Conservation (phyloP, 2,329 filamentous ascomycete species). For the Pseudopithomyces maydicus region DNA sequence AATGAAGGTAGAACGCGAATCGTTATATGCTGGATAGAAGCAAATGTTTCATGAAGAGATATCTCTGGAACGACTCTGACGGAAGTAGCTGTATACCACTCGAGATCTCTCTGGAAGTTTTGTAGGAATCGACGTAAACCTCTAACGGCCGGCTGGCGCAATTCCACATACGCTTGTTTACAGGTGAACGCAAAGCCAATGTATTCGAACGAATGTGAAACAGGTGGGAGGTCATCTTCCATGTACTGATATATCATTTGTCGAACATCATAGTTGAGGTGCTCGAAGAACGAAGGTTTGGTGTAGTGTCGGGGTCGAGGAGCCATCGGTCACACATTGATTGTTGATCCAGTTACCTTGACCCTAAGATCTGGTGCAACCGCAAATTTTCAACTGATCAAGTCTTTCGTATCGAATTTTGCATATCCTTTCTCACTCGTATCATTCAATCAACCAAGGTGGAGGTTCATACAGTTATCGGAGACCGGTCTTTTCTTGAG, state of each 20-base stretch:
- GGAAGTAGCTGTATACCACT: not conserved
- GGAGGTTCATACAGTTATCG: too few species aligned
- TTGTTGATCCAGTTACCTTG: not conserved
- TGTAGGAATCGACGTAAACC: not conserved
- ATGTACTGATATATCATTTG: not conserved
- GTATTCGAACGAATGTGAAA: not conserved
- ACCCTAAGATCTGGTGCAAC: too few species aligned
- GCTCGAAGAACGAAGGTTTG: conserved; percentile 1
- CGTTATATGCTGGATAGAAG: not conserved
- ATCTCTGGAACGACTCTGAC: not conserved
- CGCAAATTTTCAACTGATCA: too few species aligned
- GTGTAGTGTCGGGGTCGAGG: not conserved
- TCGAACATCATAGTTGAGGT: conserved; percentile 2
- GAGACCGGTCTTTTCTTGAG: not conserved
- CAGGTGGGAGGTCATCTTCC: not conserved
- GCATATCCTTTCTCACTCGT: too few species aligned
- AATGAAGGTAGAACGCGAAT: not conserved
- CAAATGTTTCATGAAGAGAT: not conserved
- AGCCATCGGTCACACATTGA: not conserved
- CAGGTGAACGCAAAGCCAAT: not conserved
- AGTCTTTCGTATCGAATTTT: too few species aligned
- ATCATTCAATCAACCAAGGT: not conserved
- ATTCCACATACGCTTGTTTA: not conserved
- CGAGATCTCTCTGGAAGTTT: not conserved
- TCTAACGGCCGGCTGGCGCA: not conserved